phyloP scores from a whole-genome alignment of 345 rosid species.

The Noccaea bulbosa region DNA sequence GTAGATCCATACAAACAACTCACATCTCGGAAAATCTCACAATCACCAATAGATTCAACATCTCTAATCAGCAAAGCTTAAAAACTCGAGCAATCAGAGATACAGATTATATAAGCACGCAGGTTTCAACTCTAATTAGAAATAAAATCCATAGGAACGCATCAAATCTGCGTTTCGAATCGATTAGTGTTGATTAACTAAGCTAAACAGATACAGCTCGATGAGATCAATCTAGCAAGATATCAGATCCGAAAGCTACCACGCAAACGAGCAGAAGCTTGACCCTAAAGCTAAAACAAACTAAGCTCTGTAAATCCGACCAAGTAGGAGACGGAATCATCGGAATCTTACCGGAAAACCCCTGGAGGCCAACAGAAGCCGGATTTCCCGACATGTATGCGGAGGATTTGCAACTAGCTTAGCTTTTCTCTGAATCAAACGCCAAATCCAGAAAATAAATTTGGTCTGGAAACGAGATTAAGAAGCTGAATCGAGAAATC shows the following conservation, averaged over 20 bases:
- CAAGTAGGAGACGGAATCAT: not conserved
- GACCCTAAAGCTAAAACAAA: not conserved
- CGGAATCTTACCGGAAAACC: slow-evolving; percentile 52
- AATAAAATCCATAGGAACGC: too few species aligned
- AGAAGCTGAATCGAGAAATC: slow-evolving; percentile 25
- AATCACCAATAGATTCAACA: too few species aligned
- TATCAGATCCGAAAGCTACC: slow-evolving; percentile 31
- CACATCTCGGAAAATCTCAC: too few species aligned
- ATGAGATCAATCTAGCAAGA: not conserved
- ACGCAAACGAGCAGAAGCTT: not conserved
- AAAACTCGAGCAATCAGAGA: not conserved
- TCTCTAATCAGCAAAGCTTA: too few species aligned
- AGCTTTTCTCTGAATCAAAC: slow-evolving; percentile 7
- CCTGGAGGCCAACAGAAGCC: slow-evolving; percentile 45
- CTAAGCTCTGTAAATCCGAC: not conserved
- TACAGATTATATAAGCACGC: too few species aligned
- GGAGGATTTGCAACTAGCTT: not conserved
- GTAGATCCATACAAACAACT: too few species aligned
- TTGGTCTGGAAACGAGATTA: slow-evolving; percentile 7
- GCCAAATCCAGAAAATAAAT: not conserved
- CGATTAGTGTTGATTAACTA: not conserved
- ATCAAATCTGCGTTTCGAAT: not conserved
- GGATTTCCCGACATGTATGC: slow-evolving; percentile 54
- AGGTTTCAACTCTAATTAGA: too few species aligned
- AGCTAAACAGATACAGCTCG: not conserved